Base-by-base conservation (phyloP, 208 protist species). In the Leishmania aethiopica region DNA sequence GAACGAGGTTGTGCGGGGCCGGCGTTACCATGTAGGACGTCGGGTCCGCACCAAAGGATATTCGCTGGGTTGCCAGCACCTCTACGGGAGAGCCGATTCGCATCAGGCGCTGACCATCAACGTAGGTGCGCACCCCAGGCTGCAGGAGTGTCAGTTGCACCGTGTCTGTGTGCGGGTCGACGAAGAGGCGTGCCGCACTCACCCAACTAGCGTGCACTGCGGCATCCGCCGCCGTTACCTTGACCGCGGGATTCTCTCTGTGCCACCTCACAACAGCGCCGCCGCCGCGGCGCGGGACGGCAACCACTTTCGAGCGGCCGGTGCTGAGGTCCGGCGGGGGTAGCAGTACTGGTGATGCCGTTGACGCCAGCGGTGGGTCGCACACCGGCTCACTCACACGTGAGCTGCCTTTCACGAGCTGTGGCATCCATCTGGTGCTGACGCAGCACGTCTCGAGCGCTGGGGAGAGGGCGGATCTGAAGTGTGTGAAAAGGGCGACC, bases 91-190 rank as follows among this genome's bases (percentile, higher is more conserved):
- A 81, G 17, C 62, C 40, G 17, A 78, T 32, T 5, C 82, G 82
- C 42, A 64, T 1, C 28, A 85, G 32, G 15, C 77, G 77, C 72
- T 82, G 82, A 1, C 82, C 78, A 64, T 85, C 82, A 60, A 85
- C 64, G 77, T 81, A 85, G 17, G 66, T 67, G 53, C 77, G 71
- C 15, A 79, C 62, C 17, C 53, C 32, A 1, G 49, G 40, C 22
- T 37, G 22, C 40, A 81, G 42, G 40, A 81, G 3, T 53, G 72
- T 85, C 62, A 85, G 42, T 45, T 79, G 82, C 76, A 81, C 77
- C 64, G 72, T 69, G 37, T 76, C 35, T 35, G 82, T 42, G 42
- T 49, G 35, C 35, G 47, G 60, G 6, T 51, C 53, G 42, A 73
- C 82, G 13, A 55, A 69, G n/a, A 84, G 75, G 11, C 62, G 77